Base-by-base conservation (phyloP, 164 flowering plant genomes). In the Dillenia suffruticosa region DNA sequence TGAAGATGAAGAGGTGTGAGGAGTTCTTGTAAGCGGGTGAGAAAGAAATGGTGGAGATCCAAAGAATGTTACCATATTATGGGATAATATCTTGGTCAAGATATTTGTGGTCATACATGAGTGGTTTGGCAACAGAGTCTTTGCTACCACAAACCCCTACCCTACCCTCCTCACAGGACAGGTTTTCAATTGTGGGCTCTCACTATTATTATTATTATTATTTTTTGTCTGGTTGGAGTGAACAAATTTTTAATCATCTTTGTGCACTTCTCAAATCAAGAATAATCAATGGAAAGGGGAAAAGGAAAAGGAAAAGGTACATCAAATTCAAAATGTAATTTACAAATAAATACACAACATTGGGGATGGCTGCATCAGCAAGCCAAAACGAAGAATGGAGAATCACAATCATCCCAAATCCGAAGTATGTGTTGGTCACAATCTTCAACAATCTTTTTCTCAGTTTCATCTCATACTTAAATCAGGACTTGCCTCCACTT, bases 51-150 rank as follows among this genome's bases (percentile, higher is more conserved):
- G 70, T 52, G 81, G 74, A 32, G 88, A 77, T 2, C 77, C 70
- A 63, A 82, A 83, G 72, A 79, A 63, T 49, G 84, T 59, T 47
- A 90, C 88, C 91, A 87, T 32, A 32, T 85, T 51, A 68, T 65
- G 12, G 46, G 59, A 63, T 26, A 52, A 6, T 6, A 61, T 32
- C 40, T 4, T 32, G 40, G 40, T 32, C 40, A 32, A 32, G 40
- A 32, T 32, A 32, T 32, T 32, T 32, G 40, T 0, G 40, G 40
- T 4, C 6, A 32, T 32, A 32, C 5, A 4, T 32, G 40, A 5
- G 40, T 32, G 0, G 40, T 5, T 32, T 32, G 40, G 40, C 6
- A 5, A 5, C 40, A 0, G 2, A 26, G 40, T 32, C 40, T 32
- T 32, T 32, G 7, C 40, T 32, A 32, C 7, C 6, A 7, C 40